Evolutionary conservation across 306 rosid genomes (phyloP).

Genomic region (Vachellia pachyceras): DNA sequence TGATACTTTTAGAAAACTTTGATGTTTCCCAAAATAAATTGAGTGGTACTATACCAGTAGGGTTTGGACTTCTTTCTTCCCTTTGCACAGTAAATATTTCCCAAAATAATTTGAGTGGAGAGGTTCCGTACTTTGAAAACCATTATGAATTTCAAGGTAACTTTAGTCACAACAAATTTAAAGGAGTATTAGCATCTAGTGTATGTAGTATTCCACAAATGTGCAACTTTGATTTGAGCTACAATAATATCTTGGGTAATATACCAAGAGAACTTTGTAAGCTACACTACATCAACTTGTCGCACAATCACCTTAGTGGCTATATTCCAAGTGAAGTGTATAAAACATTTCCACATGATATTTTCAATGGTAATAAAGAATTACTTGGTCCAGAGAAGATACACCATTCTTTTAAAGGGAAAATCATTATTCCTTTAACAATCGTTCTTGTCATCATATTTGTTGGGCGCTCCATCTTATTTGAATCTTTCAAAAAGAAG

Average conservation of each 20-base stretch:
- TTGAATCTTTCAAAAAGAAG: neutral
- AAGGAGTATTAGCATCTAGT: neutral
- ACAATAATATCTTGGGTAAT: neutral
- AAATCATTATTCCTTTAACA: neutral
- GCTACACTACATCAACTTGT: neutral
- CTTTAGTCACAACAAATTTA: neutral
- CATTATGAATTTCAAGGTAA: neutral
- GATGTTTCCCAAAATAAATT: neutral
- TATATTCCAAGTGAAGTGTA: neutral
- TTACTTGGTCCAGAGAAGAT: neutral
- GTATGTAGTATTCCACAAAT: neutral
- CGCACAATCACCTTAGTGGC: neutral
- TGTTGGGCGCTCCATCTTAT: neutral
- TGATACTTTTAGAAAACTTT: neutral
- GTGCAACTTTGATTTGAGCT: neutral
- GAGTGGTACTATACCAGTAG: neutral
- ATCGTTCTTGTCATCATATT: neutral
- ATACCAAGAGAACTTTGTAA: neutral
- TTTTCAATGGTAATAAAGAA: neutral
- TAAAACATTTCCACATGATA: neutral
- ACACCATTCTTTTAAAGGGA: too few relatives aligned
- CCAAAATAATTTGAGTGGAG: too few relatives aligned
- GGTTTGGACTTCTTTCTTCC: neutral
- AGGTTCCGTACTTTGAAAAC: neutral
- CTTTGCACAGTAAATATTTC: too few relatives aligned